A percentile compares a stretch with the other conserved stretches of the same genome.
Evolutionary conservation across 805 yeast genomes (phyloP).

Genomic region (Ogataea angusta): DNA sequence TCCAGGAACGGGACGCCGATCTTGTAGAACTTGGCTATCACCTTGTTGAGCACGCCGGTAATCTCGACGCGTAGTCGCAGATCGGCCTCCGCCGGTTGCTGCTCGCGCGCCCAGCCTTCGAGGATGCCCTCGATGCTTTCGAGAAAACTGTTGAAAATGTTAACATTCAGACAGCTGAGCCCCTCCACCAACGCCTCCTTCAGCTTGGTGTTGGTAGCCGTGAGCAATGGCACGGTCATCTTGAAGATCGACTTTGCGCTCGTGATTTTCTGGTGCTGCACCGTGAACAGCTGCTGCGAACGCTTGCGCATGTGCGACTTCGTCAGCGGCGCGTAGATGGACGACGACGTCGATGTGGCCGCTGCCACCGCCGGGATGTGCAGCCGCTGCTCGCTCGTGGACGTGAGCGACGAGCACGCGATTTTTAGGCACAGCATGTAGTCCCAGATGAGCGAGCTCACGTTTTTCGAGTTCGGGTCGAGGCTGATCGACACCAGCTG

Average conservation of each 20-base stretch:
- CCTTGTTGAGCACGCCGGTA: constrained; percentile 66
- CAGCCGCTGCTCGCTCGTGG: constrained; percentile 81
- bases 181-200: constrained; percentile 90
- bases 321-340: constrained; percentile 41
- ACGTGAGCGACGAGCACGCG: constrained; percentile 87
- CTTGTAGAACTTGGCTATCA: constrained; percentile 61
- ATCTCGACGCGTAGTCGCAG: constrained; percentile 61
- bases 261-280: constrained; percentile 88
- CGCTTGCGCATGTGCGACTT: constrained; percentile 69
- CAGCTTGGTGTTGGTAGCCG: constrained; percentile 63
- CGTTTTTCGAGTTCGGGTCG: constrained; percentile 25
- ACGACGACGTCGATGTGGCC: constrained; percentile 11
- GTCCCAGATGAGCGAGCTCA: constrained; percentile 33
- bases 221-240: constrained; percentile 79
- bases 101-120: constrained; percentile 51
- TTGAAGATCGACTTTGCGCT: constrained; percentile 87
- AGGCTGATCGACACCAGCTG: constrained; percentile 56
- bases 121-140: constrained; percentile 68
- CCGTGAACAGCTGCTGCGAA: constrained; percentile 72
- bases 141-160: constrained; percentile 77
- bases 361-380: constrained; percentile 44
- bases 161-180: constrained; percentile 82
- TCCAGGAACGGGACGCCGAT: constrained; percentile 54
- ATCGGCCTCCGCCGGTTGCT: constrained; percentile 22
- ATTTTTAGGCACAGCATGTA: constrained; percentile 75